Conservation (phyloP, 306 rosid species). For the Ceratonia siliqua region DNA sequence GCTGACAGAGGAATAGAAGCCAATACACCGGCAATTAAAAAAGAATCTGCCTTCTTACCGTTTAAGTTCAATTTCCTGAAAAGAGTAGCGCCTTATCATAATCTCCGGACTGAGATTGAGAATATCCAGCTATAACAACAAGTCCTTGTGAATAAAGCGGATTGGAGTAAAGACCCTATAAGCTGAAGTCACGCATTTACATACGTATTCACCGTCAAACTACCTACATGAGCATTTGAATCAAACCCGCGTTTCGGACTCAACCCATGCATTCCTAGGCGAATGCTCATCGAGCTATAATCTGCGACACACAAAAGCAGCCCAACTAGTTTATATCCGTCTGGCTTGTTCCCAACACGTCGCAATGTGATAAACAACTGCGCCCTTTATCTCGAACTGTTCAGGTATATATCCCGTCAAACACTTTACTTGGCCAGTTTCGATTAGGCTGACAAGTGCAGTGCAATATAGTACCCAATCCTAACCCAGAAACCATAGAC, state of each 20-base stretch:
- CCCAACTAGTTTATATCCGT: conserved; percentile 78
- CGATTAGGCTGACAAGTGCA: conserved; percentile 26
- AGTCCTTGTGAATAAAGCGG: conserved; percentile 89
- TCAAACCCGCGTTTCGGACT: conserved; percentile 59
- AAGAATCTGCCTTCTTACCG: conserved; percentile 59
- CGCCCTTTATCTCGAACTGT: conserved; percentile 60
- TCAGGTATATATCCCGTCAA: conserved; percentile 37
- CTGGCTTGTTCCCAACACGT: conserved; percentile 53
- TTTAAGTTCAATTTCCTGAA: conserved; percentile 62
- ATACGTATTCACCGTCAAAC: conserved; percentile 85
- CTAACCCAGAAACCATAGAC: background rate
- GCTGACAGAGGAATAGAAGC: conserved; percentile 69
- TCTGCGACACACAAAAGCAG: conserved; percentile 57
- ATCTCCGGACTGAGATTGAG: conserved; percentile 64
- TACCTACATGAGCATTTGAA: conserved; percentile 59
- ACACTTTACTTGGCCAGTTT: conserved; percentile 63
- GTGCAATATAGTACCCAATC: background rate
- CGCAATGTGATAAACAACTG: conserved; percentile 68
- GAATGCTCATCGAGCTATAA: conserved; percentile 53
- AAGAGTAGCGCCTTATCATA: conserved; percentile 47
- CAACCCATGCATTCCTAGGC: conserved; percentile 71
- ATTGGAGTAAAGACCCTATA: conserved; percentile 61
- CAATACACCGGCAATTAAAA: conserved; percentile 73
- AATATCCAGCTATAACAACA: conserved; percentile 75
- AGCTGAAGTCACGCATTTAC: conserved; percentile 64